Base-by-base conservation (phyloP, 2,329 filamentous ascomycete species). In the Podosphaera aphanis region DNA sequence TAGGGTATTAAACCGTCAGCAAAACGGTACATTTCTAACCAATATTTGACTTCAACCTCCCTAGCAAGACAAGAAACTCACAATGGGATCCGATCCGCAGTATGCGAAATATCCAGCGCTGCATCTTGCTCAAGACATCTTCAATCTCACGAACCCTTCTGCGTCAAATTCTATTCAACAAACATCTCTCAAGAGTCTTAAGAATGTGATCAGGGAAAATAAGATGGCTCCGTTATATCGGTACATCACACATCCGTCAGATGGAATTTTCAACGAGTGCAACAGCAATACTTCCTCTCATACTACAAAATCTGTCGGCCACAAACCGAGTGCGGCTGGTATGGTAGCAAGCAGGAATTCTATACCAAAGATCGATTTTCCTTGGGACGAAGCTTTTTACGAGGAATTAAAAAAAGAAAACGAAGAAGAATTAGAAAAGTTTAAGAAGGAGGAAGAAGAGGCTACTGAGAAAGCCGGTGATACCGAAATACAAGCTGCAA, bases 381-480 rank as follows among this genome's bases (percentile, higher is more conserved):
- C 83, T 0, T 98, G 90, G 90, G 85, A 98, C 58, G 86, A 95
- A 65, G 70, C 72, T 20, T 66, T 93, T 49, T 95, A 94, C 61
- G 73, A 82, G 57, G 71, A 74, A 60, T 65, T 90, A 52, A 74
- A 79, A 61, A 74, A 73, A 51, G 79, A 83, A 51, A 90, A 90
- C 56, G 79, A 83, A 55, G 71, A 73, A 57, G 81, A 88, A 66
- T 66, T 88, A 42, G 79, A 81, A 52, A 71, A 66, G 44, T 75
- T 81, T 57, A 77, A 86, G 64, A 85, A 85, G 63, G 83, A 90
- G 63, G 79, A 88, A 62, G 88, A 93, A 50, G 86, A 98, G 60
- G 90, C 90, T 8, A 79, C 81, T 36, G 90, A 98, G 70, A 86
- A 92, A 63, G 88, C 88, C 49, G 90, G 90, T 46, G 90, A 98